These are phyloP conservation scores for Picocystis sp. DNA, from an alignment of 163 green algal species.

Conservation along the genomic window DNA sequence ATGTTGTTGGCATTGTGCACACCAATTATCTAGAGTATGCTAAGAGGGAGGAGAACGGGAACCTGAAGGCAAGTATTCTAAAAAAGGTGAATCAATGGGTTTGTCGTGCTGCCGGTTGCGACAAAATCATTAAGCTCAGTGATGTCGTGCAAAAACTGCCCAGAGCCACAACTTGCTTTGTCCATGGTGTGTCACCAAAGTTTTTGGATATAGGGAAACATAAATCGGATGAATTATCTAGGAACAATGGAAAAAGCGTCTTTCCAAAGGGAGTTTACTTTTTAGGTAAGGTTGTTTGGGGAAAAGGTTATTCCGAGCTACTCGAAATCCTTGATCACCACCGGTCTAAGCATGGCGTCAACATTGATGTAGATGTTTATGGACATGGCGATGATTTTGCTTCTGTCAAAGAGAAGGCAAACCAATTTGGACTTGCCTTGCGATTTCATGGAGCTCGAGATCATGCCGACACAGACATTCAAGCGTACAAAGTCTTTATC, in stretches of 20 bases:
- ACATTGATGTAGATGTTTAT: constrained; percentile 64
- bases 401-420: constrained; percentile 30
- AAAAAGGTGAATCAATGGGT: constrained; percentile 23
- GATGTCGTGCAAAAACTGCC: constrained; percentile 81
- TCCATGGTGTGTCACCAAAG: constrained; percentile 75
- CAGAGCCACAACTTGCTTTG: constrained; percentile 61
- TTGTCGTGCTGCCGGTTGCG: not conserved
- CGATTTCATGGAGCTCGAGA: constrained; percentile 63
- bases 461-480: constrained; percentile 58
- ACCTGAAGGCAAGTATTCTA: constrained; percentile 48
- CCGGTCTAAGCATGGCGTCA: constrained; percentile 16
- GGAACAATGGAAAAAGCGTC: not conserved
- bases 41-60: constrained; percentile 49
- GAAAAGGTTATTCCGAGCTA: constrained; percentile 88
- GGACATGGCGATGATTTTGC: constrained; percentile 39
- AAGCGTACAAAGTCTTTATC: constrained; percentile 93
- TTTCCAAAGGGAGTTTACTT: constrained; percentile 74
- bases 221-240: constrained; percentile 10
- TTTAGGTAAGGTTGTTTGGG: constrained; percentile 88
- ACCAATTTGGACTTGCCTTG: constrained; percentile 34
- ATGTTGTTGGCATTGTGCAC: constrained; percentile 91
- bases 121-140: constrained; percentile 76
- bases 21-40: constrained; percentile 98
- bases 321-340: constrained; percentile 58
- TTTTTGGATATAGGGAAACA: constrained; percentile 47